Evolutionary conservation across 768 basidiomycete genomes (phyloP).

Genomic region (Porpolomopsis calyptriformis): DNA sequence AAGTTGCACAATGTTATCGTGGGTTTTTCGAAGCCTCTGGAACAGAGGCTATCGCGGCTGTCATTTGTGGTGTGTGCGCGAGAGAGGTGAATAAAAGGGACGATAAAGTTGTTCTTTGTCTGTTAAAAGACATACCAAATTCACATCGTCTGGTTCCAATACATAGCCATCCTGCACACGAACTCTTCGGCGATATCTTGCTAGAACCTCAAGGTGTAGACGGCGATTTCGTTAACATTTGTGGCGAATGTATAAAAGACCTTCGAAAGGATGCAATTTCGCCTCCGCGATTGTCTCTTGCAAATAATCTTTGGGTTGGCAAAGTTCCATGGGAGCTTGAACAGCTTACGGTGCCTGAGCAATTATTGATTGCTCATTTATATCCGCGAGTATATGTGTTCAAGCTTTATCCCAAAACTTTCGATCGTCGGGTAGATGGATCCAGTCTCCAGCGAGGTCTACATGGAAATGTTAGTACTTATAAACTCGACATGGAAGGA

Average conservation of each 20-base stretch:
- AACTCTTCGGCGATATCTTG: constrained; percentile 3
- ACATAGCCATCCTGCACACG: no score
- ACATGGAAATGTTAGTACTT: constrained; percentile 26
- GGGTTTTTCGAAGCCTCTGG: no score
- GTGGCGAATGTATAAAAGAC: constrained; percentile 1
- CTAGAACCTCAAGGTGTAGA: background rate
- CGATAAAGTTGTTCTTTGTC: no score
- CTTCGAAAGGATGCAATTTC: background rate
- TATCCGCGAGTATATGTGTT: constrained; percentile 25
- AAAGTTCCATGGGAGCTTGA: constrained; percentile 18
- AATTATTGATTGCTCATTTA: constrained; percentile 22
- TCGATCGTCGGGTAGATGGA: constrained; percentile 3
- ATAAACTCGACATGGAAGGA: constrained; percentile 12
- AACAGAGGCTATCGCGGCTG: no score
- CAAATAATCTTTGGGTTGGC: constrained; percentile 33
- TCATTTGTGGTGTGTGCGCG: no score
- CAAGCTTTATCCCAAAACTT: constrained; percentile 26
- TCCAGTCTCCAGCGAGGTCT: constrained; percentile 14
- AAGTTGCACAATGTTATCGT: no score
- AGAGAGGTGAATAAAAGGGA: no score
- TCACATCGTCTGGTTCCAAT: no score
- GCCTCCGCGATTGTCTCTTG: constrained; percentile 18
- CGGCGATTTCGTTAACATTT: background rate
- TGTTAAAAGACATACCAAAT: no score
- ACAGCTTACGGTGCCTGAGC: constrained; percentile 24